Base-by-base conservation (phyloP, 495 filamentous ascomycete genomes). In the Evernia prunastri region DNA sequence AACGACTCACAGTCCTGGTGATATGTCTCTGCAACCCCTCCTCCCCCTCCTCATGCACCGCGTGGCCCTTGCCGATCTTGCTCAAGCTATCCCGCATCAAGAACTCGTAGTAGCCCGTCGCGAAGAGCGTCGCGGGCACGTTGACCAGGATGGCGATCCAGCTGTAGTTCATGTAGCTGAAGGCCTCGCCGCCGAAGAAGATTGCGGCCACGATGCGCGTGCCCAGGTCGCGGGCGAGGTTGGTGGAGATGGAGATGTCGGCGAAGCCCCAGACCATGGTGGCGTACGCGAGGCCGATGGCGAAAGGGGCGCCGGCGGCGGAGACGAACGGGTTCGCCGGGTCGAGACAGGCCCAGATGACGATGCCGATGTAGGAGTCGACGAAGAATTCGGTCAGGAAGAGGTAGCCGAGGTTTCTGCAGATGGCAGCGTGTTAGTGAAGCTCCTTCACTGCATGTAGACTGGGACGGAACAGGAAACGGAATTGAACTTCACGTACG, bases 381-480 rank as follows among this genome's bases (percentile, higher is more conserved):
- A 80, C 80, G 70, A 82, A 80, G 67, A 78, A 83, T 66, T 83
- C 81, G 66, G 73, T 80, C 33, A 83, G 56, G 73, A 83, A 82
- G 11, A 82, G 71, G 67, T 77, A 81, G 27, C 80, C 80, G 35
- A 78, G 72, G 63, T 71, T 72, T 20, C 67, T 69, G 49, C 7
- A 54, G 18, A 17, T 8, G 13, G 51, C 15, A 10, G 7, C 29
- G 51, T 33, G 51, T 54, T 4, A 54, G 51, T 20, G 29, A 17
- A n/a, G 29, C 27, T 31, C 29, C n/a, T 18, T 53, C 0, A 8
- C 15, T 5, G 25, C 13, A 6, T 29, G 17, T 17, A 15, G 10
- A 18, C 9, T 20, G 27, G 25, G 29, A 54, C 15, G 18, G 6
- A 31, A 9, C 20, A 18, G 25, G 8, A 8, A 27, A 51, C 9